phyloP scores from a whole-genome alignment of 1,284 basidiomycete genomes.

The Ganoderma lucidum region DNA sequence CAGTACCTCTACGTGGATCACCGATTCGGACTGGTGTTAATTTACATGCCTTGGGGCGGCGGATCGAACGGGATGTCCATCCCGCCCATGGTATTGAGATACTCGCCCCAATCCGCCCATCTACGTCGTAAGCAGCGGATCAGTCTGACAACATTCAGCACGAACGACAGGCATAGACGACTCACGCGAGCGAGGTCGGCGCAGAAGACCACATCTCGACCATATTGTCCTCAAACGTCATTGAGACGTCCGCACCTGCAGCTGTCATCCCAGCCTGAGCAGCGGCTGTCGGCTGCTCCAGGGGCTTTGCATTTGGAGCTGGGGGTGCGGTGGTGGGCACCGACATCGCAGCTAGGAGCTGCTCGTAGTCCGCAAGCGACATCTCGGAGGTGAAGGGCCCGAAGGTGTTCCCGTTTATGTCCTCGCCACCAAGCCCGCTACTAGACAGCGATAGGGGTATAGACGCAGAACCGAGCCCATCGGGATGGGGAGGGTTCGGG shows the following conservation, averaged over 20 bases:
- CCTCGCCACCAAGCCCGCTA: background rate
- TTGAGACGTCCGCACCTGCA: conserved; percentile 7
- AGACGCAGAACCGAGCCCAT: background rate
- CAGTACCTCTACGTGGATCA: no score
- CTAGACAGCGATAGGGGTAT: background rate
- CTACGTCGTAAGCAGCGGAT: background rate
- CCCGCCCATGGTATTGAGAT: conserved; percentile 23
- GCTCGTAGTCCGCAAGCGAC: conserved; percentile 14
- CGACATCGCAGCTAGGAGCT: conserved; percentile 16
- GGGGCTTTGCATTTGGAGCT: background rate
- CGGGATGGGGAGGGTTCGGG: background rate
- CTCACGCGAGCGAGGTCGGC: conserved; percentile 20
- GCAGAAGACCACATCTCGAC: conserved; percentile 23
- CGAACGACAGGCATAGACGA: background rate
- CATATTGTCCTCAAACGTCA: conserved; percentile 20
- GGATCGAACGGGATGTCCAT: conserved; percentile 2
- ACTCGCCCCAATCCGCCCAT: conserved; percentile 28
- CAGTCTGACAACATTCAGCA: background rate
- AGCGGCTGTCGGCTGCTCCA: no score
- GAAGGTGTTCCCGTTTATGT: background rate
- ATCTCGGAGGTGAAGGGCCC: conserved; percentile 1
- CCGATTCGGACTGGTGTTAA: background rate
- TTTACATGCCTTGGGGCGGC: background rate
- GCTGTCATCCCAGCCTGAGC: no score
- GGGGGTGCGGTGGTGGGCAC: background rate